A percentile compares a stretch with the other conserved stretches of the same genome.
Evolutionary conservation across 75 land plant genomes (phyloP).

Genomic region (Adiantum capillusveneris): DNA sequence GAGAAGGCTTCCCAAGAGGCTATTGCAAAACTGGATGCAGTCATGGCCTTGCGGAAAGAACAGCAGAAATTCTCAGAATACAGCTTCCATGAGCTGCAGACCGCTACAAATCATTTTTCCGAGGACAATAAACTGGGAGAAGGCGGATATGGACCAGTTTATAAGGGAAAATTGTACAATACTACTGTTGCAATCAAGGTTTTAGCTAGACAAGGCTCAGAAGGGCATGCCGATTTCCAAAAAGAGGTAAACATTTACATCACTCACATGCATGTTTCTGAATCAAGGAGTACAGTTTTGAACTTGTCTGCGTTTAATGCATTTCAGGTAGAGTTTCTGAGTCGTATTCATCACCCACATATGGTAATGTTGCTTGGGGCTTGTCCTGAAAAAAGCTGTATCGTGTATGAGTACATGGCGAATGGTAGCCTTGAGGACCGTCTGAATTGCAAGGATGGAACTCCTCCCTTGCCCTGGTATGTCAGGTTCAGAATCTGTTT

Average conservation of each 20-base stretch:
- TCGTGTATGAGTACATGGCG: constrained; percentile 36
- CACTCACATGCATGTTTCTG: too few species aligned
- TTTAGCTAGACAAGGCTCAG: constrained; percentile 28
- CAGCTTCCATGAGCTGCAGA: constrained; percentile 29
- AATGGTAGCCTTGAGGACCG: constrained; percentile 38
- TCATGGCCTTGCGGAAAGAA: background rate
- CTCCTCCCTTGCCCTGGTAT: constrained; percentile 24
- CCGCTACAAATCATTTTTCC: constrained; percentile 53
- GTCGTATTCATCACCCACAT: constrained; percentile 26
- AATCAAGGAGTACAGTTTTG: too few species aligned
- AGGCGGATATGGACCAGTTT: constrained; percentile 62
- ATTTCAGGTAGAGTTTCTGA: constrained; percentile 25
- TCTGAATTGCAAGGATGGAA: constrained; percentile 18
- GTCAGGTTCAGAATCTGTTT: constrained; percentile 25
- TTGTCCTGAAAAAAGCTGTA: constrained; percentile 26
- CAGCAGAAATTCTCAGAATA: background rate
- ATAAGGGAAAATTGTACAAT: constrained; percentile 57
- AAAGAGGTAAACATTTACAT: constrained; percentile 26
- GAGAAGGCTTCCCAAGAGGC: constrained; percentile 3
- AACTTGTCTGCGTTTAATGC: too few species aligned
- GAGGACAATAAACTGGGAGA: constrained; percentile 45
- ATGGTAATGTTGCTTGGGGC: constrained; percentile 30
- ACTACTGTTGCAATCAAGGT: constrained; percentile 52
- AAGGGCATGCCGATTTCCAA: constrained; percentile 41
- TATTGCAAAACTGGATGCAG: background rate